Conservation (phyloP, 2,329 filamentous ascomycete genomes). For the Sporothrix pseudoabietina region DNA sequence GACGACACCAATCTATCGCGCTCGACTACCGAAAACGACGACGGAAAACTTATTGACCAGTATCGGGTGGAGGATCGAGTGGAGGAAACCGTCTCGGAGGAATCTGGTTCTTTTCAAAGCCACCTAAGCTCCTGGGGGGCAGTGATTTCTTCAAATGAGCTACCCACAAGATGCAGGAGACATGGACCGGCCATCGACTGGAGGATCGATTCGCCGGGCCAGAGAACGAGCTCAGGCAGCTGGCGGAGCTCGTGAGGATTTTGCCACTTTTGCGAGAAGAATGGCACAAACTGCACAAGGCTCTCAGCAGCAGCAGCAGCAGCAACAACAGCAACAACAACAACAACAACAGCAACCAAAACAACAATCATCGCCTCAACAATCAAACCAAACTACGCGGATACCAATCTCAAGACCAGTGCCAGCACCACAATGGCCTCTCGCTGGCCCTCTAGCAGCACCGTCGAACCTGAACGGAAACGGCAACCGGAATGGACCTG, state of each 20-base stretch:
- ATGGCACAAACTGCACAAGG: constrained; percentile 33
- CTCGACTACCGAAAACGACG: neutral
- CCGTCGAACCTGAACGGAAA: constrained; percentile 40
- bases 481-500: constrained; percentile 20
- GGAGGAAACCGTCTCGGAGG: constrained; percentile 33
- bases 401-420: constrained; percentile 54
- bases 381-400: neutral
- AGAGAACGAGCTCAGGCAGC: constrained; percentile 56
- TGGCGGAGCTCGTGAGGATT: constrained; percentile 43
- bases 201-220: constrained; percentile 56
- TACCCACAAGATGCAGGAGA: constrained; percentile 56
- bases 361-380: constrained; percentile 29
- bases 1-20: neutral
- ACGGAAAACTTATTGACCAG: neutral
- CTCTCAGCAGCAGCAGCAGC: constrained; percentile 15
- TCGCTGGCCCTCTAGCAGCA: constrained; percentile 45
- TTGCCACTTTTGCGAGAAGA: constrained; percentile 37
- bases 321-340: neutral
- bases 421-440: constrained; percentile 57
- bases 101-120: neutral
- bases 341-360: constrained; percentile 32
- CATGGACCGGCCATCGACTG: constrained; percentile 51
- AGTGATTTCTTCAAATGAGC: constrained; percentile 54
- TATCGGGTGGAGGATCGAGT: constrained; percentile 20
- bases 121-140: constrained; percentile 33